Conservation (phyloP, 2,329 filamentous ascomycete species). For the Spiromastix sp. region DNA sequence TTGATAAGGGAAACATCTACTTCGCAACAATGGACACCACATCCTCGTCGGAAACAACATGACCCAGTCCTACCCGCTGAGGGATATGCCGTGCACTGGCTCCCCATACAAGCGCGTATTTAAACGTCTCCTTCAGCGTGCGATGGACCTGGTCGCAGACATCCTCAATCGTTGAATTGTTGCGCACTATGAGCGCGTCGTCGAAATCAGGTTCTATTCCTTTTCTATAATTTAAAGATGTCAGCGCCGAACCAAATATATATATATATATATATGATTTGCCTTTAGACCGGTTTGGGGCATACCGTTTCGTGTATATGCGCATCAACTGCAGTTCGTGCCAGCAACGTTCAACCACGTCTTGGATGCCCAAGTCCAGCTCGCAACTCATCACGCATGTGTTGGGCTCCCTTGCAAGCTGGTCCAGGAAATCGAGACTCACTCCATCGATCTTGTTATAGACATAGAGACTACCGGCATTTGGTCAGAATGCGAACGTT, state of each 20-base stretch:
- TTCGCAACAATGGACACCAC: slow-evolving; percentile 55
- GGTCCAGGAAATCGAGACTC: slow-evolving; percentile 84
- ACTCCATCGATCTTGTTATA: slow-evolving; percentile 99
- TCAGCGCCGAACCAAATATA: neutral
- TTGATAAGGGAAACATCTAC: too few relatives aligned
- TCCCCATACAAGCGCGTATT: slow-evolving; percentile 96
- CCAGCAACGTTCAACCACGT: slow-evolving; percentile 94
- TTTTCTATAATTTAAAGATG: slow-evolving; percentile 50
- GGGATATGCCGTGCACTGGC: slow-evolving; percentile 91
- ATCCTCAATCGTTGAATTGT: slow-evolving; percentile 83
- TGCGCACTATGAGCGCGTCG: slow-evolving; percentile 87
- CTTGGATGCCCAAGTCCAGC: slow-evolving; percentile 81
- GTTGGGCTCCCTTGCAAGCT: slow-evolving; percentile 81
- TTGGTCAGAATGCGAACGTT: neutral
- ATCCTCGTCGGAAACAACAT: slow-evolving; percentile 63
- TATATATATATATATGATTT: too few relatives aligned
- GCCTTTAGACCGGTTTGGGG: too few relatives aligned
- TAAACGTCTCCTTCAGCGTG: slow-evolving; percentile 94
- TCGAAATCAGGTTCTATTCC: slow-evolving; percentile 78
- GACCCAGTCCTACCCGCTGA: slow-evolving; percentile 78
- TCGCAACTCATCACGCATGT: slow-evolving; percentile 98
- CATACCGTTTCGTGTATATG: slow-evolving; percentile 76
- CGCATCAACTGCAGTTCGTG: slow-evolving; percentile 81
- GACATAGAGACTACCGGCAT: slow-evolving; percentile 61
- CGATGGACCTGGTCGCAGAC: slow-evolving; percentile 94